phyloP scores from a whole-genome alignment of 2,329 filamentous ascomycete species.

The Paraconiothyrium brasiliense region DNA sequence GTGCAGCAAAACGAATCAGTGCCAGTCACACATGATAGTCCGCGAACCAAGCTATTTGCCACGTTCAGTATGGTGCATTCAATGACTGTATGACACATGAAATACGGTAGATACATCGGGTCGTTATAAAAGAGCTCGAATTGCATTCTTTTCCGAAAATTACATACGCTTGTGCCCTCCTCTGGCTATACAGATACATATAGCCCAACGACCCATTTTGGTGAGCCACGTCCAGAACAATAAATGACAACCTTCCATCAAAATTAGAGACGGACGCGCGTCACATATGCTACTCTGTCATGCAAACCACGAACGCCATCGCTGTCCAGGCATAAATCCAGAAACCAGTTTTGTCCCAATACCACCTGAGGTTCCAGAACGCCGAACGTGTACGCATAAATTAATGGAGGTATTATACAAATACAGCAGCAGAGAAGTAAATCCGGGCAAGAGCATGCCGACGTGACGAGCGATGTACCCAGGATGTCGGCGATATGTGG shows the following conservation, averaged over 20 bases:
- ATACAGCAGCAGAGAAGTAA: conserved; percentile 24
- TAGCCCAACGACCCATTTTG: not conserved
- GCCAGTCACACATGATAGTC: too few species aligned
- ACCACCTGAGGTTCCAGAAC: conserved; percentile 32
- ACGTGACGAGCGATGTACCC: not conserved
- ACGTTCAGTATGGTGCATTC: too few species aligned
- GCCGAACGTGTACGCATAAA: conserved; percentile 35
- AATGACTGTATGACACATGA: too few species aligned
- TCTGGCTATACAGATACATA: conserved; percentile 26
- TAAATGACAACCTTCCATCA: not conserved
- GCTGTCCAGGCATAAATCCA: conserved; percentile 32
- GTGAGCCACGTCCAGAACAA: not conserved
- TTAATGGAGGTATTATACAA: conserved; percentile 11
- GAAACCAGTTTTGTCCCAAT: conserved; percentile 27
- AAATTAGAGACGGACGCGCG: conserved; percentile 6
- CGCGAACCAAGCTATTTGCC: too few species aligned
- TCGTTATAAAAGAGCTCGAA: not conserved
- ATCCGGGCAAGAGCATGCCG: conserved; percentile 6
- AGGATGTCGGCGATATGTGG: not conserved
- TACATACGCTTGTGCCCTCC: not conserved
- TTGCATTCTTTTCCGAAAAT: not conserved
- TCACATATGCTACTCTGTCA: not conserved
- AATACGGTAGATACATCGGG: too few species aligned
- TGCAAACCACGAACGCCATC: conserved; percentile 13
- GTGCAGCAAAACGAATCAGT: too few species aligned